Evolutionary conservation across 2,329 filamentous ascomycete genomes (phyloP), one percentile per base, ranked within the genome.

Genomic region (Stromatinia cepivora): DNA sequence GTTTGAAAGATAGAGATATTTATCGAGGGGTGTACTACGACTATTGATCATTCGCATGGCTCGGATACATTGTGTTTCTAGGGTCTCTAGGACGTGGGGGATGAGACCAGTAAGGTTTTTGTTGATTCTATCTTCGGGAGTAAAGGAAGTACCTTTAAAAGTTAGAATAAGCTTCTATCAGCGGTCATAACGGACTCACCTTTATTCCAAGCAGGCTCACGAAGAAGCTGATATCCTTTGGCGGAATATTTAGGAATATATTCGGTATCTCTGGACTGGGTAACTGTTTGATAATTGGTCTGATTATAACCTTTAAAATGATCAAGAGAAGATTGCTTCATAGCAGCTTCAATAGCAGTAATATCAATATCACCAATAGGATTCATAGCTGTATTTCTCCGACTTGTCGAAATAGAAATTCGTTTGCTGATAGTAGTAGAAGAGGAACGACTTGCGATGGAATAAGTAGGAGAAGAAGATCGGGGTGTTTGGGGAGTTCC

Each of bases 1-100:
- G 73, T 87, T 85, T 57, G 90, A 92, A 79, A 95, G 84, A 81
- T 94, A 95, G 69, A 93, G 86, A 81, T 93, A 94, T 83, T 92
- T 92, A 85, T 94, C 92, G 76, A 95, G 88, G 73, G 84, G 82
- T 59, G 90, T 92, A 72, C 86, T 82, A 72, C 91, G 88, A 71
- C 86, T 86, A 70, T 88, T 85, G 76, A 94, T 89, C 82, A 93
- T 90, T 80, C 88, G 88, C 82, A 94, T 87, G 78, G 89, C 90
- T 81, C 88, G 84, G 75, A 84, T 83, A 76, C 85, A 86, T 79
- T 90, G 87, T 66, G 84, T 88, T 72, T 86, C 81, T 76, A 85
- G 79, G 79, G 80, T 85, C 81, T 88, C 85, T 80, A 87, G 86
- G 77, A 86, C 85, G 79, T 90, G 87, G 64, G 88, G 88, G 71